phyloP scores from a whole-genome alignment of 352 stramenopile species.

The Phytophthora multivora region DNA sequence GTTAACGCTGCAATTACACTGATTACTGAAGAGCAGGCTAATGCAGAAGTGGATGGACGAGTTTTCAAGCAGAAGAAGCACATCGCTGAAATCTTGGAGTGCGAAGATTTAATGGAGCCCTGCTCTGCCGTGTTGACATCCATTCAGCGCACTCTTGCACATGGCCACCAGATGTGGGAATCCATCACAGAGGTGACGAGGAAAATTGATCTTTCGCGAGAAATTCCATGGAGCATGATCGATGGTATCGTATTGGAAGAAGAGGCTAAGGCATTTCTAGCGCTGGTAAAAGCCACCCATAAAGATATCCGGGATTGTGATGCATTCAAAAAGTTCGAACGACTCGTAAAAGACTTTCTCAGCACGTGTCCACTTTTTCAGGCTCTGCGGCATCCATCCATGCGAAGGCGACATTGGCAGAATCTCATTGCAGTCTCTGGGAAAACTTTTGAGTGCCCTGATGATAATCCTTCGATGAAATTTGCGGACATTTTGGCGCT shows the following conservation, averaged over 20 bases:
- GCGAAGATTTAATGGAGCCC: slow-evolving; percentile 87
- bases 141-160: slow-evolving; percentile 81
- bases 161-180: slow-evolving; percentile 86
- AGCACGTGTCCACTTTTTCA: slow-evolving; percentile 83
- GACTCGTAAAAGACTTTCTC: slow-evolving; percentile 75
- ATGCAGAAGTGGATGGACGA: slow-evolving; percentile 41
- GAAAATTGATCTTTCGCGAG: slow-evolving; percentile 89
- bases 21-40: slow-evolving; percentile 46
- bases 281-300: slow-evolving; percentile 88
- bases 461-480: slow-evolving; percentile 65
- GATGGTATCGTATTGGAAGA: slow-evolving; percentile 93
- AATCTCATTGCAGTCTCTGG: slow-evolving; percentile 67
- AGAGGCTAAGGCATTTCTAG: slow-evolving; percentile 88
- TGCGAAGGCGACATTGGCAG: slow-evolving; percentile 77
- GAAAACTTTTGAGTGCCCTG: slow-evolving; percentile 62
- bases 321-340: slow-evolving; percentile 90
- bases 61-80: slow-evolving; percentile 75
- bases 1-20: slow-evolving; percentile 43
- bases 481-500: slow-evolving; percentile 88
- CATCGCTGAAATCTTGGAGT: slow-evolving; percentile 93
- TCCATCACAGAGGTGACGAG: slow-evolving; percentile 85
- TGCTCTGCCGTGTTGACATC: slow-evolving; percentile 68
- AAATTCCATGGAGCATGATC: slow-evolving; percentile 92
- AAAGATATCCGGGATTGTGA: slow-evolving; percentile 92
- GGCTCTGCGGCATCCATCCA: slow-evolving; percentile 72